Evolutionary conservation across 2,329 filamentous ascomycete genomes (phyloP), one percentile per base, ranked within the genome.

Genomic region (Rugonectria rugulosa): DNA sequence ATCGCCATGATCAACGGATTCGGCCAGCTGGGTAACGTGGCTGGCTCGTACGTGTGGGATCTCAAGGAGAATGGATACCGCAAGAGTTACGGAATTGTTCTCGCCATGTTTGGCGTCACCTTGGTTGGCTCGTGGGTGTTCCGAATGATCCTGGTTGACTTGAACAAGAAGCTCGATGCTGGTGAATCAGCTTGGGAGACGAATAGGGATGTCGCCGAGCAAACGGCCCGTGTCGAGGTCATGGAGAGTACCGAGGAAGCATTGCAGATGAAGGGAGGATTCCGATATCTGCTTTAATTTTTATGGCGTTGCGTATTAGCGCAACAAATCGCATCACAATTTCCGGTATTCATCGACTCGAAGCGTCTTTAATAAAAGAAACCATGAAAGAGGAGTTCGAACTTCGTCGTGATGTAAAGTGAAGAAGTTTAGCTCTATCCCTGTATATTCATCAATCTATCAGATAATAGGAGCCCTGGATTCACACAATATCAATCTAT

Each of bases 41-140:
- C 85, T 0, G 85, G 85, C 2, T 83, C 80, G 0, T 88, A 88
- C 63, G 85, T 88, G 3, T 88, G 85, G 85, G 73, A 78, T 47
- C 75, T 88, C 44, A 73, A 77, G 20, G 83, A 79, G 0, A 80
- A 88, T 58, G 86, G 86, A 0, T 88, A 79, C 75, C 79, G 85
- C 60, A 81, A 84, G 73, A 87, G 83, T 57, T 88, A 88, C 63
- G 85, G 83, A 4, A 85, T 88, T 53, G 86, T 88, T 5, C 79
- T 81, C 12, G 77, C 83, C 65, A 88, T 88, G 85, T 88, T 87
- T 64, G 83, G 82, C 4, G 63, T 85, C 34, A 83, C 85, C 0
- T 80, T 86, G 26, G 29, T 77, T 0, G 83, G 83, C 5, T 86
- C 80, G 69, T 76, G 72, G 46, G 53, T 71, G 26, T 80, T 85